Evolutionary conservation across 179 eudicot species (phyloP).

Genomic region (Pouteria campechiana): DNA sequence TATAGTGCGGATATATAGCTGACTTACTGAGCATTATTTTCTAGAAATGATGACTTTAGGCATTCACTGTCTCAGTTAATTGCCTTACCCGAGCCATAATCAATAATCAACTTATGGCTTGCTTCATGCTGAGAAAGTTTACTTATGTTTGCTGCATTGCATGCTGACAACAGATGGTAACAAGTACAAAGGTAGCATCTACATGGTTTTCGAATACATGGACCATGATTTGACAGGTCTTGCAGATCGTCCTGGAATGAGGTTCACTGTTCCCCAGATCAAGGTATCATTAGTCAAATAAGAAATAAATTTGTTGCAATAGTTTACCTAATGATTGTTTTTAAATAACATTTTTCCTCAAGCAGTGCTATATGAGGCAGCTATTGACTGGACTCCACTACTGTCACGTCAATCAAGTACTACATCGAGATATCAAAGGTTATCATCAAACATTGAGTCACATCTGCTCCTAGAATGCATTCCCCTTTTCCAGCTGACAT

Average conservation of each 20-base stretch:
- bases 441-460: background rate
- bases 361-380: slow-evolving; percentile 92
- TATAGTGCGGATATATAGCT: too few species aligned
- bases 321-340: background rate
- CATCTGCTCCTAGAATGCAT: background rate
- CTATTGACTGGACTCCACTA: slow-evolving; percentile 93
- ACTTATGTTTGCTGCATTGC: too few species aligned
- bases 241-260: slow-evolving; percentile 94
- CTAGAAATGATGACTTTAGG: too few species aligned
- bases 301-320: background rate
- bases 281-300: slow-evolving; percentile 38
- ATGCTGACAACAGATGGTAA: slow-evolving; percentile 76
- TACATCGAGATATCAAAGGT: slow-evolving; percentile 99
- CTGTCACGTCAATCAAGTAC: slow-evolving; percentile 94
- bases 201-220: slow-evolving; percentile 99
- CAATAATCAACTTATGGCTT: background rate
- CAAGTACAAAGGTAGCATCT: slow-evolving; percentile 74
- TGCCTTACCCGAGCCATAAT: background rate
- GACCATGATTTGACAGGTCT: slow-evolving; percentile 97
- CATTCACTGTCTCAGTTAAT: background rate
- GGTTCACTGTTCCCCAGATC: slow-evolving; percentile 82
- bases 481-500: background rate
- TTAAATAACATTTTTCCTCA: slow-evolving; percentile 2
- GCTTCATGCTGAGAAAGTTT: too few species aligned
- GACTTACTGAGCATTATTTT: too few species aligned